A percentile compares a stretch with the other conserved stretches of the same genome.
phyloP scores from a whole-genome alignment of 371 early-diverging fungal genomes.

The Rhizopus arrhizus region DNA sequence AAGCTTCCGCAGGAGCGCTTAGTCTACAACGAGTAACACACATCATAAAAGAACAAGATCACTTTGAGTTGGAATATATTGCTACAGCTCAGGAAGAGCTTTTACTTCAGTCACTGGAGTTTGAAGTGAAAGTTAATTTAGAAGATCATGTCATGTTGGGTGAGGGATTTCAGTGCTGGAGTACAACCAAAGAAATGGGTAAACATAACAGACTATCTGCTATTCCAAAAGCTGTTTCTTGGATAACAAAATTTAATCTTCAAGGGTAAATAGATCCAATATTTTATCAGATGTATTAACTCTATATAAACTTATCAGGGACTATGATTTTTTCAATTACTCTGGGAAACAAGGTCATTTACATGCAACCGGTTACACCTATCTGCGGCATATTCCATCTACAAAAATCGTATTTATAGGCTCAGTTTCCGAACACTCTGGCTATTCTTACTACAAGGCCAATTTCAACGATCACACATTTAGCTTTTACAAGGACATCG shows the following conservation, averaged over 20 bases:
- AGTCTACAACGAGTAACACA: too few relatives aligned
- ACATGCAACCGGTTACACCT: conserved; percentile 58
- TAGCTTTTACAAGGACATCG: conserved; percentile 51
- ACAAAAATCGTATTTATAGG: conserved; percentile 49
- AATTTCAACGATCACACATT: conserved; percentile 41
- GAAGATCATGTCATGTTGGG: conserved; percentile 46
- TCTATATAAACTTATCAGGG: conserved; percentile 26
- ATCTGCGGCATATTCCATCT: conserved; percentile 45
- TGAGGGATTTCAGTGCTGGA: conserved; percentile 65
- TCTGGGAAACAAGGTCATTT: conserved; percentile 52
- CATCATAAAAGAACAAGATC: too few relatives aligned
- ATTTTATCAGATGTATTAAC: conserved; percentile 1
- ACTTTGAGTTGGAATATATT: neutral
- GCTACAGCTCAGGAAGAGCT: neutral
- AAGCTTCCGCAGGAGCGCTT: too few relatives aligned
- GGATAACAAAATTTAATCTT: conserved; percentile 44
- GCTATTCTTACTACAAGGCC: conserved; percentile 58
- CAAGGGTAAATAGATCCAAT: conserved; percentile 41
- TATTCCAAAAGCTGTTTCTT: conserved; percentile 40
- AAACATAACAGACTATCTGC: conserved; percentile 27
- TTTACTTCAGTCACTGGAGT: conserved; percentile 20
- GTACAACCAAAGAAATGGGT: conserved; percentile 43
- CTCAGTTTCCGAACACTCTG: conserved; percentile 52
- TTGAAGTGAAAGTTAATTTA: conserved; percentile 30
- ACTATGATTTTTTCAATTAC: conserved; percentile 57